Percentiles rank a stretch among this genome's conserved stretches.
phyloP scores from a whole-genome alignment of 495 filamentous ascomycete species.

The Eremomyces bilateralis region DNA sequence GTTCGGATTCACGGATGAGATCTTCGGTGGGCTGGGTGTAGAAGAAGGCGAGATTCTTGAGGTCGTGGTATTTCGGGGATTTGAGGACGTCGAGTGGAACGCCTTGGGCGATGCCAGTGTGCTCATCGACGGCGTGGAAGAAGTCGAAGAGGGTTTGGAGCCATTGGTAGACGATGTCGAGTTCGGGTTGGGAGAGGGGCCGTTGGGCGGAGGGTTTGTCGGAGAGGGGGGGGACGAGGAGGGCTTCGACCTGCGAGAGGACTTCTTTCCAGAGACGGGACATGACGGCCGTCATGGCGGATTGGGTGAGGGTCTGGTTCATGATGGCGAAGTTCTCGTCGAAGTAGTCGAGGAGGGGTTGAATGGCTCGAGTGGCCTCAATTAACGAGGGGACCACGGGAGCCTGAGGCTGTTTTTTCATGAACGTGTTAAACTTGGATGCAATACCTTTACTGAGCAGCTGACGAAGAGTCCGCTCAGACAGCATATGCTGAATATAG shows the following conservation, averaged over 20 bases:
- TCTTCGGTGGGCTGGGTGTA: constrained; percentile 88
- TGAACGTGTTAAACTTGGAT: constrained; percentile 57
- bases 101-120: constrained; percentile 64
- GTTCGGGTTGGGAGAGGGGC: constrained; percentile 68
- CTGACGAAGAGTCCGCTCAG: constrained; percentile 50
- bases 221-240: constrained; percentile 84
- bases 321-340: constrained; percentile 98
- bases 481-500: constrained; percentile 82
- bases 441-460: constrained; percentile 51
- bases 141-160: constrained; percentile 77
- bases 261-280: constrained; percentile 96
- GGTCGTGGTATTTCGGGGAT: constrained; percentile 94
- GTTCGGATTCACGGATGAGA: constrained; percentile 77
- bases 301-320: constrained; percentile 81
- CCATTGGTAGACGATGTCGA: constrained; percentile 93
- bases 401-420: constrained; percentile 42
- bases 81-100: constrained; percentile 81
- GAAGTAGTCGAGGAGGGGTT: constrained; percentile 88
- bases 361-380: constrained; percentile 62
- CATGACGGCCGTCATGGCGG: constrained; percentile 95
- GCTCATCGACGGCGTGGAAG: constrained; percentile 81
- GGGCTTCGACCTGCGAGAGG: constrained; percentile 65
- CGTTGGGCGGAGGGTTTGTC: constrained; percentile 86
- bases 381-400: constrained; percentile 35
- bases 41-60: constrained; percentile 91